phyloP scores from a whole-genome alignment of 1,139 yeast species.

The Barnettozyma hawaiiensis region DNA sequence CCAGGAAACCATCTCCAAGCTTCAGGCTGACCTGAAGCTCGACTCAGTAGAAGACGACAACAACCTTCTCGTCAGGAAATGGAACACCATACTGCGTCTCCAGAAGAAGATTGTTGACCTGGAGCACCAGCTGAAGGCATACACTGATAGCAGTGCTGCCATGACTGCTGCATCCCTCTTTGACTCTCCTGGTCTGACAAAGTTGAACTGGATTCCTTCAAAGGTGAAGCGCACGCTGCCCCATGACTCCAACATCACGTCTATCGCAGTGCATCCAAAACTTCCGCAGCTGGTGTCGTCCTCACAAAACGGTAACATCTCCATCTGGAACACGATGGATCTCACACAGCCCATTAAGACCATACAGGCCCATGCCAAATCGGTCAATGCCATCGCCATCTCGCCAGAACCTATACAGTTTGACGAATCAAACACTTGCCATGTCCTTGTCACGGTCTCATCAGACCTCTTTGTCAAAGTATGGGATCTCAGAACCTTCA shows the following conservation, averaged over 20 bases:
- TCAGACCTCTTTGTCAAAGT: slow-evolving; percentile 69
- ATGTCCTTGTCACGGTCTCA: slow-evolving; percentile 57
- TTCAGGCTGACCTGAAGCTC: slow-evolving; percentile 18
- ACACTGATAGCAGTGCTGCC: slow-evolving; percentile 6
- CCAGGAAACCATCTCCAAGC: slow-evolving; percentile 8
- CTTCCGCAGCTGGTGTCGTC: slow-evolving; percentile 64
- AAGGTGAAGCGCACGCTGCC: slow-evolving; percentile 43
- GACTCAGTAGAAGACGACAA: slow-evolving; percentile 21
- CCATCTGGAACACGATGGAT: slow-evolving; percentile 69
- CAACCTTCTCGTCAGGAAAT: slow-evolving; percentile 69
- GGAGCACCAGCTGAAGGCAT: slow-evolving; percentile 28
- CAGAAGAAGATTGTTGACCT: slow-evolving; percentile 69
- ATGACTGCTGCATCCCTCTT: slow-evolving; percentile 19
- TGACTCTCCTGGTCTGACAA: slow-evolving; percentile 22
- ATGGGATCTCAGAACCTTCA: slow-evolving; percentile 52
- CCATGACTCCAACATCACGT: slow-evolving; percentile 59
- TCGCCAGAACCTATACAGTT: slow-evolving; percentile 35
- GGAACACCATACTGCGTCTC: slow-evolving; percentile 80
- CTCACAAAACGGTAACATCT: slow-evolving; percentile 67
- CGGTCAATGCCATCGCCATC: slow-evolving; percentile 59
- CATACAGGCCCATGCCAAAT: slow-evolving; percentile 71
- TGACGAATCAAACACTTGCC: slow-evolving; percentile 12
- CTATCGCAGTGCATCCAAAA: slow-evolving; percentile 68
- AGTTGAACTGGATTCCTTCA: slow-evolving; percentile 67
- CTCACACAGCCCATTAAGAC: slow-evolving; percentile 62